phyloP scores from a whole-genome alignment of 352 stramenopile genomes.

The Pythium folliculosum region DNA sequence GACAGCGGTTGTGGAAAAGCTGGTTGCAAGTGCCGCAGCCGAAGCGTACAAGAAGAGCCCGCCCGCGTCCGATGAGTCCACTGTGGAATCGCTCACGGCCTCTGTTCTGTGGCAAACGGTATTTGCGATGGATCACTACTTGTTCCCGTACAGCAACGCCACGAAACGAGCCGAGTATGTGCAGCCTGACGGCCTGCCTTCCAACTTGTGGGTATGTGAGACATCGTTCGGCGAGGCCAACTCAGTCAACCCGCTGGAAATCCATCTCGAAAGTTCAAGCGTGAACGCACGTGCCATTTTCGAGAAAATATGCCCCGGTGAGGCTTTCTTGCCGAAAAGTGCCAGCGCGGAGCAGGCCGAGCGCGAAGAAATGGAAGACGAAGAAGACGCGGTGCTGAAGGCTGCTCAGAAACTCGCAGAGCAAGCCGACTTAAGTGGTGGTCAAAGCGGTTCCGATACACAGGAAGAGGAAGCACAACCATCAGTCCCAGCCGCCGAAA shows the following conservation, averaged over 20 bases:
- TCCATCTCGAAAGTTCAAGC: constrained; percentile 63
- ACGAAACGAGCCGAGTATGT: constrained; percentile 19
- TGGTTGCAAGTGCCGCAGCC: constrained; percentile 28
- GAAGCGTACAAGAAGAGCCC: constrained; percentile 14
- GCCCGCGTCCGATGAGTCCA: neutral
- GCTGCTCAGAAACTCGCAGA: constrained; percentile 53
- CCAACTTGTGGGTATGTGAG: constrained; percentile 55
- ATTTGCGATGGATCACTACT: constrained; percentile 57
- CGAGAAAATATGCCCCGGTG: constrained; percentile 52
- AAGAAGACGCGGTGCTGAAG: constrained; percentile 61
- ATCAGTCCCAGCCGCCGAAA: neutral
- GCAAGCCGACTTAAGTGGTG: constrained; percentile 8
- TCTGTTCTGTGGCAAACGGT: constrained; percentile 55
- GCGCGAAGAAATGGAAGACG: constrained; percentile 57
- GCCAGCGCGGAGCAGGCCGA: constrained; percentile 58
- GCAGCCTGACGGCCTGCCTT: constrained; percentile 31
- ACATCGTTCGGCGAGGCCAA: constrained; percentile 29
- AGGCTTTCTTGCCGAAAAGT: constrained; percentile 66
- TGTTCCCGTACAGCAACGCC: constrained; percentile 22
- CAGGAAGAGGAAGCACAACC: neutral
- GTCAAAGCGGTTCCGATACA: neutral
- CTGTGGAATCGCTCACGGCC: constrained; percentile 6
- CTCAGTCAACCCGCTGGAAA: constrained; percentile 46
- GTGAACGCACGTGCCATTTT: constrained; percentile 67
- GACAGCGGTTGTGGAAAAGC: constrained; percentile 38